Evolutionary conservation across 2,329 filamentous ascomycete species (phyloP).

Genomic region (Xylaria sp.): DNA sequence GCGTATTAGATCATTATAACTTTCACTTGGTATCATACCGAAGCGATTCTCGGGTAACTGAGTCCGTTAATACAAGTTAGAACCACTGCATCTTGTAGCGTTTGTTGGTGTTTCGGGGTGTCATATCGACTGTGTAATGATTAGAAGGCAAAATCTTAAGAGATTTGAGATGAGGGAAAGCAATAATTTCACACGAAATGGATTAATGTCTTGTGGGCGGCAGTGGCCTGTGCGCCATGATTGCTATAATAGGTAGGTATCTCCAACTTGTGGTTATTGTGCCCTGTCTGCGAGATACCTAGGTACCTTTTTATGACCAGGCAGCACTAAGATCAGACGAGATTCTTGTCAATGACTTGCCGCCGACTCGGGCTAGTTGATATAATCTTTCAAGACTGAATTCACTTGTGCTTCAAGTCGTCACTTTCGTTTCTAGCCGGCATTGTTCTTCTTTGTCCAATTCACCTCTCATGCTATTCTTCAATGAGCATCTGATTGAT

Average conservation of each 20-base stretch:
- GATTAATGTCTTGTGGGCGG: neutral
- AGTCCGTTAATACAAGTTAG: constrained; percentile 12
- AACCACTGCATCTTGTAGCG: constrained; percentile 7
- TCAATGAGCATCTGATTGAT: too few species aligned
- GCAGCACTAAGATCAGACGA: too few species aligned
- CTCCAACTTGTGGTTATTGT: neutral
- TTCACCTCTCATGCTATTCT: neutral
- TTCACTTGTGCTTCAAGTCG: neutral
- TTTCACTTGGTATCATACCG: constrained; percentile 15
- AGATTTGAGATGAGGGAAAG: constrained; percentile 11
- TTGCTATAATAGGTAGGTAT: neutral
- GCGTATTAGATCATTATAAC: constrained; percentile 15
- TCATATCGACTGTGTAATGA: neutral
- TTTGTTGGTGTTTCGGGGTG: neutral
- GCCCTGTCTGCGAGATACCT: neutral
- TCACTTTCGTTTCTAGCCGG: neutral
- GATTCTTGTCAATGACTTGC: too few species aligned
- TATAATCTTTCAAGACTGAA: too few species aligned
- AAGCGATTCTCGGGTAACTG: constrained; percentile 10
- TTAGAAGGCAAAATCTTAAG: neutral
- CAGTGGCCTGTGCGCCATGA: constrained; percentile 20
- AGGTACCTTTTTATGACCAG: too few species aligned
- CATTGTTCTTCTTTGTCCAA: neutral
- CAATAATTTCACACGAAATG: constrained; percentile 9
- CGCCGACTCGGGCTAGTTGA: too few species aligned